These are phyloP conservation scores for Trichoderma asperelloides DNA, from an alignment of 495 filamentous ascomycete genomes.

Conservation along the genomic window DNA sequence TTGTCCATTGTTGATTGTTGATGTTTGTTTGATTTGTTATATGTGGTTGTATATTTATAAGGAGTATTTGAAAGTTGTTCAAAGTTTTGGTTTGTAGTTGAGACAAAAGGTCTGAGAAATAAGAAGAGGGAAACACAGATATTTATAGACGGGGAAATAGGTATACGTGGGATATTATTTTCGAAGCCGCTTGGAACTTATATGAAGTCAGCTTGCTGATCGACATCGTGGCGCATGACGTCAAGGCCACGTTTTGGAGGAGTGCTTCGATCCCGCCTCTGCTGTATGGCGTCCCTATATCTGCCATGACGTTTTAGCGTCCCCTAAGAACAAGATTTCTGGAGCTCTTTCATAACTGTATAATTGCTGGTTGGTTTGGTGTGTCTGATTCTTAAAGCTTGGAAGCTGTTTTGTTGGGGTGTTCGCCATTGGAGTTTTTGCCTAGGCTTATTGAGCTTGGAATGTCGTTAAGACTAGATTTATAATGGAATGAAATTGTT, in stretches of 20 bases:
- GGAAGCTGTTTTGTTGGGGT: slow-evolving; percentile 2
- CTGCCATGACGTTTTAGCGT: neutral
- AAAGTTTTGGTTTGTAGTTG: neutral
- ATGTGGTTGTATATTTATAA: neutral
- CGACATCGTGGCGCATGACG: slow-evolving; percentile 8
- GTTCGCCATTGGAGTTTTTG: neutral
- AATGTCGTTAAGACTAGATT: neutral
- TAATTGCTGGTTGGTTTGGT: neutral
- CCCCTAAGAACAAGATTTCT: neutral
- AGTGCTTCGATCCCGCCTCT: neutral
- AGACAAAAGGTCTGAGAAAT: neutral
- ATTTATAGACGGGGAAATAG: neutral
- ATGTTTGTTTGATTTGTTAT: neutral
- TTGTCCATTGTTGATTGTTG: slow-evolving; percentile 11
- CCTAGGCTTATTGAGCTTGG: neutral
- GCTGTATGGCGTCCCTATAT: neutral
- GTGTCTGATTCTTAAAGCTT: neutral
- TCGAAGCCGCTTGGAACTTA: neutral
- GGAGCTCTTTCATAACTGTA: neutral
- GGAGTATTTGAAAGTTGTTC: neutral
- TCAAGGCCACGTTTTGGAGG: neutral
- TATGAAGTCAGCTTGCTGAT: neutral
- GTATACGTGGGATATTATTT: too few relatives aligned
- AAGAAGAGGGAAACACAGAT: neutral
- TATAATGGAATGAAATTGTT: neutral